phyloP scores from a whole-genome alignment of 2,329 filamentous ascomycete species.

The Fusarium burgessii region DNA sequence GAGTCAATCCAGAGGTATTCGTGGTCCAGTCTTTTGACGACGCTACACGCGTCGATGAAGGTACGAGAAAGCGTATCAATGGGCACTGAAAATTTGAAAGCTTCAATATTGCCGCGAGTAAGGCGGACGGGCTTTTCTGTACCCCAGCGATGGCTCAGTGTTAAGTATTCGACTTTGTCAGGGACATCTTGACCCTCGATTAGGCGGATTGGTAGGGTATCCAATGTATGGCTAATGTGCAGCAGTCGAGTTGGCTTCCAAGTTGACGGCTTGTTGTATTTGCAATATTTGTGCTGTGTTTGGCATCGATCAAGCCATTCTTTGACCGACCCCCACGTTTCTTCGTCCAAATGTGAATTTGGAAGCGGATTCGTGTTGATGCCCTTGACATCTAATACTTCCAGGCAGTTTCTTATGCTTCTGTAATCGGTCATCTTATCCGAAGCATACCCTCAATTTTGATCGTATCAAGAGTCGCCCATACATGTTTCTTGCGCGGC shows the following conservation, averaged over 20 bases:
- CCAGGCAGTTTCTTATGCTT: background rate
- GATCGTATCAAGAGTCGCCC: slow-evolving; percentile 10
- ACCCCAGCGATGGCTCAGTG: slow-evolving; percentile 7
- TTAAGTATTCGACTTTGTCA: slow-evolving; percentile 1
- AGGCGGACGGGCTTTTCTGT: background rate
- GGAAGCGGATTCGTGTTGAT: slow-evolving; percentile 1
- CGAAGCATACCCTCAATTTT: background rate
- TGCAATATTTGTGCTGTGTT: background rate
- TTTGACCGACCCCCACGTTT: background rate
- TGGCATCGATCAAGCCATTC: slow-evolving; percentile 12
- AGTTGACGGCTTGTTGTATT: background rate
- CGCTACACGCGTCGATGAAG: slow-evolving; percentile 6
- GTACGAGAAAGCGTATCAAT: background rate
- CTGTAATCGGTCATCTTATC: background rate
- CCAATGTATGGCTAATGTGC: background rate
- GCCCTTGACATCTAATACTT: background rate
- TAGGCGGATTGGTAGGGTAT: background rate
- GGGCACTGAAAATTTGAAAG: slow-evolving; percentile 1
- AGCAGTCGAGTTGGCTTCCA: slow-evolving; percentile 18
- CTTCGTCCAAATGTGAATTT: background rate
- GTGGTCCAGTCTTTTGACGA: background rate
- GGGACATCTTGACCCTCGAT: background rate
- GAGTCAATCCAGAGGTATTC: slow-evolving; percentile 35
- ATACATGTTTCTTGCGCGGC: background rate
- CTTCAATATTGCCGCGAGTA: background rate